These are phyloP conservation scores for Chytriomyces sp. DNA, from an alignment of 192 early-diverging fungal species.

Conservation along the genomic window DNA sequence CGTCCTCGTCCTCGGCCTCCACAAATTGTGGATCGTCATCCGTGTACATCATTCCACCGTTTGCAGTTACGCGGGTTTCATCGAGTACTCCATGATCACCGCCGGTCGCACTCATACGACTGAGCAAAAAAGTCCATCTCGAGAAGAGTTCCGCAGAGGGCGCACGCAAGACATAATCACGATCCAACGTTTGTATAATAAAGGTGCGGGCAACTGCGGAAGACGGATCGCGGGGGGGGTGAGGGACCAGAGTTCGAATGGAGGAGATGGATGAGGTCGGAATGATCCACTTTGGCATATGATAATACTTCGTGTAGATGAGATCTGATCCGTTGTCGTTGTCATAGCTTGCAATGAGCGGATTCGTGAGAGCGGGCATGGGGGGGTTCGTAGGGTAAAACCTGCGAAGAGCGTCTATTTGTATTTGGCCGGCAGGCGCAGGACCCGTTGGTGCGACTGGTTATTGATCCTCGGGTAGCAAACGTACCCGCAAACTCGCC, in stretches of 20 bases:
- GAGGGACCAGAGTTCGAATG: constrained; percentile 27
- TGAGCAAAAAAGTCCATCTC: constrained; percentile 45
- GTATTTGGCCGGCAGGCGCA: too few species aligned
- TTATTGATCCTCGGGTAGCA: background rate
- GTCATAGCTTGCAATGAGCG: constrained; percentile 32
- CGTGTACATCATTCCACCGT: background rate
- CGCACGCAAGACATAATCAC: constrained; percentile 45
- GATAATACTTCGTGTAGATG: constrained; percentile 34
- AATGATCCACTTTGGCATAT: constrained; percentile 50
- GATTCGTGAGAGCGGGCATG: constrained; percentile 38
- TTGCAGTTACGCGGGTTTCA: background rate
- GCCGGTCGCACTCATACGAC: constrained; percentile 21
- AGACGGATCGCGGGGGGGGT: constrained; percentile 27
- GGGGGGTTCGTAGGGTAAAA: constrained; percentile 28
- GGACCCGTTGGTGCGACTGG: background rate
- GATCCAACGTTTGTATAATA: constrained; percentile 34
- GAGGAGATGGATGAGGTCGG: constrained; percentile 33
- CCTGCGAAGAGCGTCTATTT: background rate
- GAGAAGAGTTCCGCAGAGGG: constrained; percentile 30
- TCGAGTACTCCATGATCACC: background rate
- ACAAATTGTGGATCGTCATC: background rate
- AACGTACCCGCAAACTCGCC: constrained; percentile 17
- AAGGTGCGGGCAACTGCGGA: constrained; percentile 39
- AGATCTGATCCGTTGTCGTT: background rate
- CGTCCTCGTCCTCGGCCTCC: background rate